Conservation (phyloP, 306 rosid genomes). For the Rosa rugosa region DNA sequence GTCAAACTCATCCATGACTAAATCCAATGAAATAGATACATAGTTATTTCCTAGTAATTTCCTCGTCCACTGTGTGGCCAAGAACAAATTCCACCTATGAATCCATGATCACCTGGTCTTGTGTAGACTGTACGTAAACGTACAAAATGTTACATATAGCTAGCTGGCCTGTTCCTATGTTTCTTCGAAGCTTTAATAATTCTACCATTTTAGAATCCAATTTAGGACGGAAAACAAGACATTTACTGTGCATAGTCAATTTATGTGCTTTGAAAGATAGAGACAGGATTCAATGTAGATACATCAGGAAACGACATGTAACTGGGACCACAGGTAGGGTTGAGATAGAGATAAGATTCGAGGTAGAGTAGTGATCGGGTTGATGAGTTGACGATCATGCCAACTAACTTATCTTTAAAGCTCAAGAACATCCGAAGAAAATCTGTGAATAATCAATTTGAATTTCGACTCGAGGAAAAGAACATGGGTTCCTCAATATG, state of each 20-base stretch:
- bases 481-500: not conserved
- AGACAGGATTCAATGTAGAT: not conserved
- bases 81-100: not conserved
- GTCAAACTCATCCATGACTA: not conserved
- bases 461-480: not conserved
- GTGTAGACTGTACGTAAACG: not conserved
- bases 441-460: not conserved
- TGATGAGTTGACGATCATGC: not conserved
- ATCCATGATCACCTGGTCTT: not conserved
- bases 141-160: not conserved
- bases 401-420: not conserved
- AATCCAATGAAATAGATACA: not conserved
- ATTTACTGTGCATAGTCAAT: not conserved
- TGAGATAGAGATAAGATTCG: not conserved
- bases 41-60: not conserved
- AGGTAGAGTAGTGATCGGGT: not conserved
- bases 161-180: not conserved
- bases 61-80: not conserved
- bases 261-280: not conserved
- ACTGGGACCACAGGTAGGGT: not conserved
- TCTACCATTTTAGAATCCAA: not conserved
- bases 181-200: no score
- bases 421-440: not conserved
- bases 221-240: no score
- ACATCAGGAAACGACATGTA: not conserved